Evolutionary conservation across 1,284 basidiomycete genomes (phyloP).

Genomic region (Papiliotrema fonsecae): DNA sequence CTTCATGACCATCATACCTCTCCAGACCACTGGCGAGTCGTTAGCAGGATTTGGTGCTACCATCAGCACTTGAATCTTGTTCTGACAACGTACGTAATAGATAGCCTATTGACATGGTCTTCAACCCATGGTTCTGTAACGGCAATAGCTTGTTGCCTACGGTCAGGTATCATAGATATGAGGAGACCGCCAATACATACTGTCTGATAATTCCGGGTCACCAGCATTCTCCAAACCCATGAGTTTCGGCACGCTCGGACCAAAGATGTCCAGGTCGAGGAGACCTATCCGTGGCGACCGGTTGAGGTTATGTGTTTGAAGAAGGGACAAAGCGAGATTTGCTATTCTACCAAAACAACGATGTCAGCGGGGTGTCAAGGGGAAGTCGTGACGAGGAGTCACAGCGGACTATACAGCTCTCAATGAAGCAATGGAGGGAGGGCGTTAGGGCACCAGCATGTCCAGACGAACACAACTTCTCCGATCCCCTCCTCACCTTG

Average conservation of each 20-base stretch:
- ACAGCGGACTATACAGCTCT: too few relatives aligned
- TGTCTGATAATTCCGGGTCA: conserved; percentile 71
- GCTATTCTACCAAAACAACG: conserved; percentile 50
- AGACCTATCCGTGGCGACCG: conserved; percentile 64
- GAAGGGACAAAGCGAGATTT: conserved; percentile 62
- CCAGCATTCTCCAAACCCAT: conserved; percentile 81
- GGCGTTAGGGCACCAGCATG: too few relatives aligned
- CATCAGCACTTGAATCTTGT: neutral
- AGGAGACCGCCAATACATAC: conserved; percentile 49
- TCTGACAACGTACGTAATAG: conserved; percentile 47
- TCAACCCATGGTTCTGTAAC: conserved; percentile 80
- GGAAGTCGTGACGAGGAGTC: too few relatives aligned
- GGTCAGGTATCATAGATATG: neutral
- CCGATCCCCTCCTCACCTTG: too few relatives aligned
- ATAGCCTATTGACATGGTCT: conserved; percentile 97
- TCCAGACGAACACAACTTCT: too few relatives aligned
- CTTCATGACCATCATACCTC: conserved; percentile 98
- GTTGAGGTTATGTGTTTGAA: conserved; percentile 46
- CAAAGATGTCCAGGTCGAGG: conserved; percentile 93
- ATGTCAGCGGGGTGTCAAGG: neutral
- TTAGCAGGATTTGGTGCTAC: conserved; percentile 48
- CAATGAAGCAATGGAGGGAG: too few relatives aligned
- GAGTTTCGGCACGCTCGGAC: conserved; percentile 89
- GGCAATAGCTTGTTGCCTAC: conserved; percentile 75
- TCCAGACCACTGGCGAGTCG: conserved; percentile 85